phyloP scores from a whole-genome alignment of 1,284 basidiomycete species.

The Puccinia brachypodii region DNA sequence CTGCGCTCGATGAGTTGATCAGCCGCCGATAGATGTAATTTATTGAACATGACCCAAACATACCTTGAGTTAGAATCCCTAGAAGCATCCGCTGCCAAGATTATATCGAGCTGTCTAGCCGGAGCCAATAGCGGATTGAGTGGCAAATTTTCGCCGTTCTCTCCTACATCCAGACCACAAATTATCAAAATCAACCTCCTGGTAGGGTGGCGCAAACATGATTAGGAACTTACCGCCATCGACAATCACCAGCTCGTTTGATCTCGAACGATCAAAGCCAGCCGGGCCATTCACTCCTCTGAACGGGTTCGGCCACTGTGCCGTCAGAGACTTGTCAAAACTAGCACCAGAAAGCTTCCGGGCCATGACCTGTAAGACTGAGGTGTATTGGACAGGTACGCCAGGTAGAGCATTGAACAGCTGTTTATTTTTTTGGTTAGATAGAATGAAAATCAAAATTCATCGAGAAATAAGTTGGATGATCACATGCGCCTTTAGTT shows the following conservation, averaged over 20 bases:
- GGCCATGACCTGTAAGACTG: not conserved
- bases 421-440: not conserved
- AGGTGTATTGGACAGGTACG: not conserved
- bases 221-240: constrained; percentile 59
- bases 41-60: constrained; percentile 58
- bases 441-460: not conserved
- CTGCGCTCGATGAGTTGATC: not conserved
- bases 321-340: not conserved
- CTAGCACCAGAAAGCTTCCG: not conserved
- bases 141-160: constrained; percentile 60
- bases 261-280: constrained; percentile 50
- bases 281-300: constrained; percentile 49
- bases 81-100: constrained; percentile 70
- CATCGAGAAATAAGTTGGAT: not conserved
- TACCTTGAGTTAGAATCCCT: constrained; percentile 63
- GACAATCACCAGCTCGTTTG: constrained; percentile 59
- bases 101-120: constrained; percentile 66
- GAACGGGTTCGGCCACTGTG: constrained; percentile 33
- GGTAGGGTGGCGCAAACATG: not conserved
- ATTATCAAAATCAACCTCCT: not conserved
- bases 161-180: not conserved
- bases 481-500: not conserved
- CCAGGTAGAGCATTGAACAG: constrained; percentile 16
- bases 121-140: constrained; percentile 67
- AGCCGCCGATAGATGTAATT: not conserved